Evolutionary conservation across 2,329 filamentous ascomycete genomes (phyloP).

Genomic region (Penicillium sp.): DNA sequence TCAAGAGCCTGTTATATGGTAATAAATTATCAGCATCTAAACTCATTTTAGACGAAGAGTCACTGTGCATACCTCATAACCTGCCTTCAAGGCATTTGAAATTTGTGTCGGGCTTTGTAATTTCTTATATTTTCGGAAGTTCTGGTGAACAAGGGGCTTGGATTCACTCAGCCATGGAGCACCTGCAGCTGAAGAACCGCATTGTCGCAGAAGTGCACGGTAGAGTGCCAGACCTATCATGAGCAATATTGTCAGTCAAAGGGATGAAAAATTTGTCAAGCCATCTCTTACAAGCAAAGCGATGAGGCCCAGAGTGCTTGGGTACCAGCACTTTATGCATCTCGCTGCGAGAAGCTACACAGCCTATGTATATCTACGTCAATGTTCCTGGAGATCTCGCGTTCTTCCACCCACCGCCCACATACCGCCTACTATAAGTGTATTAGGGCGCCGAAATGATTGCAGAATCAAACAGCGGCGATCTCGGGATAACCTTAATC

Average conservation of each 20-base stretch:
- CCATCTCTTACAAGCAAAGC: conserved; percentile 44
- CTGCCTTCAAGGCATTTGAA: conserved; percentile 41
- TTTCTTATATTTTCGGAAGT: conserved; percentile 40
- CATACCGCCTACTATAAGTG: neutral
- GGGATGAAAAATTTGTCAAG: neutral
- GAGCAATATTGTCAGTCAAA: neutral
- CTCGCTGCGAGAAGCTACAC: conserved; percentile 3
- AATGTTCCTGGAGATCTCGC: neutral
- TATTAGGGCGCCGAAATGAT: fast-evolving
- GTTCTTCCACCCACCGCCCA: neutral
- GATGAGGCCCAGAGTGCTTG: conserved; percentile 40
- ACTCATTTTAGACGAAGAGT: neutral
- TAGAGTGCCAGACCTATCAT: conserved; percentile 45
- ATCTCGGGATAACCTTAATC: neutral
- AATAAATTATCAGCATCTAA: neutral
- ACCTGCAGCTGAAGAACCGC: conserved; percentile 30
- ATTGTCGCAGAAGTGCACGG: conserved; percentile 47
- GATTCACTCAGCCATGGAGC: conserved; percentile 25
- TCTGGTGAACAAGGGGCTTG: conserved; percentile 34
- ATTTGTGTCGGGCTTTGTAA: conserved; percentile 42
- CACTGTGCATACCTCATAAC: conserved; percentile 38
- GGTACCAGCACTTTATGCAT: conserved; percentile 42
- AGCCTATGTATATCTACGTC: neutral
- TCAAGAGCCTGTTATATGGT: conserved; percentile 36
- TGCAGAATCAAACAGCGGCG: neutral